Conservation (phyloP, 2,329 filamentous ascomycete genomes). For the Microcyclospora tardicrescens region DNA sequence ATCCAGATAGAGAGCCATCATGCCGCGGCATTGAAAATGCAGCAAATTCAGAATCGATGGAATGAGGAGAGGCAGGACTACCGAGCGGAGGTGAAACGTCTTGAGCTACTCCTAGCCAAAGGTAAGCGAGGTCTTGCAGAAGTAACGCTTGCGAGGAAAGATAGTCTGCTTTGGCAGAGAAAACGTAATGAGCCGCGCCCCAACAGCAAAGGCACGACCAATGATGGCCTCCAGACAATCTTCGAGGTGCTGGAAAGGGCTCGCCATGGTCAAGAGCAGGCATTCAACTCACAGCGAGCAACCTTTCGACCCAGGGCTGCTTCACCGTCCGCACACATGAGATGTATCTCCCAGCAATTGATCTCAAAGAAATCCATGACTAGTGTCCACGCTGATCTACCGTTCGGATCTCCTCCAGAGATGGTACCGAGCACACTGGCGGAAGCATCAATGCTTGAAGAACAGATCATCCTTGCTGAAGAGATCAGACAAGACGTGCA, state of each 20-base stretch:
- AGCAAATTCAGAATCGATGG: constrained; percentile 22
- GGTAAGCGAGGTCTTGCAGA: constrained; percentile 28
- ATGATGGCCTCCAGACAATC: constrained; percentile 18
- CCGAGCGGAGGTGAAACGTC: constrained; percentile 29
- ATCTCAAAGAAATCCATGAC: constrained; percentile 23
- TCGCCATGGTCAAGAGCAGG: constrained; percentile 12
- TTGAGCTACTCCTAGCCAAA: constrained; percentile 32
- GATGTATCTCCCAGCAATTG: constrained; percentile 26
- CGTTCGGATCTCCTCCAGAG: constrained; percentile 22
- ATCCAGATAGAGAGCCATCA: constrained; percentile 15
- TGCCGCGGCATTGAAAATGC: constrained; percentile 12
- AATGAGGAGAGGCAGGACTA: constrained; percentile 23
- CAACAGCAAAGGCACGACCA: constrained; percentile 5
- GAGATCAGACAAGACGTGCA: background rate
- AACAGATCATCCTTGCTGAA: constrained; percentile 4
- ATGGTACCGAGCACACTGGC: constrained; percentile 11
- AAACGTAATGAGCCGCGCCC: constrained; percentile 4
- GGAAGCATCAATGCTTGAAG: constrained; percentile 12
- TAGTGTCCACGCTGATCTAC: constrained; percentile 18
- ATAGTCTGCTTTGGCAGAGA: constrained; percentile 25
- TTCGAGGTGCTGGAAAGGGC: constrained; percentile 22
- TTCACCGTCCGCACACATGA: constrained; percentile 29
- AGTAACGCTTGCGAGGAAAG: constrained; percentile 29
- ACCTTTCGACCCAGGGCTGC: constrained; percentile 12
- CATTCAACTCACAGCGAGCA: constrained; percentile 8